These are phyloP conservation scores for Theobroma grandiflorum DNA, from an alignment of 441 rosid species.

Conservation along the genomic window DNA sequence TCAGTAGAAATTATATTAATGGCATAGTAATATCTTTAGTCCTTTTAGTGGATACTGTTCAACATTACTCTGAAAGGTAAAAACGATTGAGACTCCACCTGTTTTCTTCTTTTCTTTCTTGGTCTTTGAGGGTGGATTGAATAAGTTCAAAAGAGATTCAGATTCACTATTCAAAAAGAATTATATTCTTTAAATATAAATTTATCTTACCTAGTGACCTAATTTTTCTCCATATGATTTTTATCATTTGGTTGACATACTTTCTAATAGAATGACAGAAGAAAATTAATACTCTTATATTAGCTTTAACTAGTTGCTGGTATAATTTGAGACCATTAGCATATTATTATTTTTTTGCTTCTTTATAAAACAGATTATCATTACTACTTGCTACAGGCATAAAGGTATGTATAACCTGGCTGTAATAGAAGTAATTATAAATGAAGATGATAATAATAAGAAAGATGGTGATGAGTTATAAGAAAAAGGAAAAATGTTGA, in stretches of 20 bases:
- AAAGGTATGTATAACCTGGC: not conserved
- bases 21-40: not conserved
- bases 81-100: not conserved
- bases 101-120: not conserved
- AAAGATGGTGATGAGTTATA: constrained; percentile 10
- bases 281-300: not conserved
- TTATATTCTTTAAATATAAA: not conserved
- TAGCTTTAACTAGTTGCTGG: not conserved
- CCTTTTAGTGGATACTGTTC: not conserved
- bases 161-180: not conserved
- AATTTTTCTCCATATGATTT: not conserved
- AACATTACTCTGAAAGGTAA: not conserved
- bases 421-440: not conserved
- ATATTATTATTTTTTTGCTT: not conserved
- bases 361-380: not conserved
- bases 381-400: not conserved
- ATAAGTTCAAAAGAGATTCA: not conserved
- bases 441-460: constrained; percentile 9
- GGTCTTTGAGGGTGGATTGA: not conserved
- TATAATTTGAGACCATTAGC: constrained; percentile 1
- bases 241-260: not conserved
- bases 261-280: not conserved
- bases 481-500: constrained; percentile 10
- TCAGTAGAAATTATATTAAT: not conserved
- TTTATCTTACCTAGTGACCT: not conserved